Evolutionary conservation across 2,329 filamentous ascomycete species (phyloP), one percentile per base, ranked within the genome.

Genomic region (Purpureocillium takamizusanense): DNA sequence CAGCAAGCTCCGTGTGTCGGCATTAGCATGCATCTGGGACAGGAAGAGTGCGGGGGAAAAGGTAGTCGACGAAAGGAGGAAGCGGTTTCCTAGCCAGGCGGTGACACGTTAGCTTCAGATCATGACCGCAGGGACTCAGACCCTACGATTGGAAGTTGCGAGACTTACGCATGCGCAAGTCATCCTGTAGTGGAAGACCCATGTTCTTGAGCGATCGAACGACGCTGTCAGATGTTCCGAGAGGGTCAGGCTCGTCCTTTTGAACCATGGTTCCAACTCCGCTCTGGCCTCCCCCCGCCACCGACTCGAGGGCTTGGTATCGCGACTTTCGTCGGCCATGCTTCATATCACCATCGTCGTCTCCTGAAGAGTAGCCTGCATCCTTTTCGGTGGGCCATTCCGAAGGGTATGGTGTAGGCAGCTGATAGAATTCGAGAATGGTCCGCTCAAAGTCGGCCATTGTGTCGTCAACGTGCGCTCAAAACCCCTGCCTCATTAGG

Each of bases 31-130:
- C 47, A 94, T 83, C 59, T 95, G 86, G 0, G 90, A 92, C 11
- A 98, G 74, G 60, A 95, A 98, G 7, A 95, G 69, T 3, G 86
- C 79, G 2, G 92, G 92, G 1, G 88, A 94, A 66, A 98, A 98
- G 36, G 86, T 89, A 11, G 90, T 97, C 13, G 90, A 97, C 10
- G 89, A 95, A 16, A 98, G 76, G 40, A 98, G 76, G 62, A 97
- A 98, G 46, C 88, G 86, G 56, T 95, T 95, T 41, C 85, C 83
- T 84, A 55, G 35, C 27, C 8, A 10, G 5, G 21, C 8, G 31
- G 28, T 33, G 42, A 54, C 43, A 25, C 10, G 21, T 25, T 10
- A 25, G 21, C 21, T 10, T n/a, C n/a, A n/a, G n/a, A n/a, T n/a
- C n/a, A n/a, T n/a, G n/a, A n/a, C n/a, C n/a, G n/a, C n/a, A n/a